phyloP scores from a whole-genome alignment of 768 basidiomycete species.

The Amylocystis lapponica region DNA sequence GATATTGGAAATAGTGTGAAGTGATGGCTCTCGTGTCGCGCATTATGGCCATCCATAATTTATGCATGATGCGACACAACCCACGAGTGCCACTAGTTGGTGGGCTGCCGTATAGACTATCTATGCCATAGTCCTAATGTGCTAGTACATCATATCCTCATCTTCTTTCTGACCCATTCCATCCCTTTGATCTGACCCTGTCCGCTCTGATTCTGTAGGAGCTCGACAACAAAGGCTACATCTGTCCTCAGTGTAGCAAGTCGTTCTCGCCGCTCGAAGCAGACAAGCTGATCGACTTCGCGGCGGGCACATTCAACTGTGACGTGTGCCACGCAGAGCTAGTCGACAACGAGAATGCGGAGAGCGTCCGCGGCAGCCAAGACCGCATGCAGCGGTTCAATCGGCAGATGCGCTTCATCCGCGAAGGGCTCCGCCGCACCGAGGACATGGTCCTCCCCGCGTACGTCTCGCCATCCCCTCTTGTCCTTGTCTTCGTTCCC shows the following conservation, averaged over 20 bases:
- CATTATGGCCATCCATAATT: no score
- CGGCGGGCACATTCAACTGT: constrained; percentile 65
- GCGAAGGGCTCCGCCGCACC: constrained; percentile 83
- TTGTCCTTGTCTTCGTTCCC: constrained; percentile 1
- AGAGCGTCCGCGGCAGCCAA: constrained; percentile 77
- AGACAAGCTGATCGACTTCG: constrained; percentile 74
- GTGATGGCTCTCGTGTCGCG: no score
- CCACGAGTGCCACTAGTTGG: no score
- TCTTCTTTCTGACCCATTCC: background rate
- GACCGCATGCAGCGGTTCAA: constrained; percentile 97
- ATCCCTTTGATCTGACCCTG: background rate
- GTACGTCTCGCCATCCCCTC: constrained; percentile 37
- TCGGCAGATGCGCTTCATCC: constrained; percentile 80
- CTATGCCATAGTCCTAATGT: no score
- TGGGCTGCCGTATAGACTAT: no score
- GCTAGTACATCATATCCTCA: no score
- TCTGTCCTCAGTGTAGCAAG: constrained; percentile 84
- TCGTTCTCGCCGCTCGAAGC: constrained; percentile 84
- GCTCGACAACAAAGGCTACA: constrained; percentile 95
- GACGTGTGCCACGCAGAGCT: constrained; percentile 86
- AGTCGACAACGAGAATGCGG: constrained; percentile 87
- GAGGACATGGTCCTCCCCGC: constrained; percentile 83
- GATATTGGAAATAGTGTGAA: no score
- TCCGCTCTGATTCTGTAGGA: constrained; percentile 46
- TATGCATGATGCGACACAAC: no score